Evolutionary conservation across 352 stramenopile species (phyloP).

Genomic region (Halophytophthora polymorphica): DNA sequence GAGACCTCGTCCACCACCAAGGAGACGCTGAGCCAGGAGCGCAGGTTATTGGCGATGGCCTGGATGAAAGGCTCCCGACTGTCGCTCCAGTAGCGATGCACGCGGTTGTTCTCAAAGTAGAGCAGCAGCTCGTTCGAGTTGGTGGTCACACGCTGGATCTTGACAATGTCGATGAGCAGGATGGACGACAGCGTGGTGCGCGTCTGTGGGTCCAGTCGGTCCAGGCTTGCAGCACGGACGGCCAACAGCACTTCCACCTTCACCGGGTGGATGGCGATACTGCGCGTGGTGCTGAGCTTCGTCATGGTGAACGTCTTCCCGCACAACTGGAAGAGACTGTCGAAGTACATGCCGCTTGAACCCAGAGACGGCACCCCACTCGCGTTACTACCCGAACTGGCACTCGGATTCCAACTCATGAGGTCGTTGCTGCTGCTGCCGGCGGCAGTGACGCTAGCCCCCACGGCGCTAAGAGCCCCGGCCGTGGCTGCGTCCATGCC

Average conservation of each 20-base stretch:
- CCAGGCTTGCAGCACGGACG: conserved; percentile 73
- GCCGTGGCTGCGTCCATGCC: conserved; percentile 45
- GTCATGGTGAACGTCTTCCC: conserved; percentile 84
- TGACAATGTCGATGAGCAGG: conserved; percentile 85
- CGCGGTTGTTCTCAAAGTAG: conserved; percentile 86
- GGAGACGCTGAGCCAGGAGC: conserved; percentile 79
- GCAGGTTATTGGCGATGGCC: conserved; percentile 82
- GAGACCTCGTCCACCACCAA: conserved; percentile 83
- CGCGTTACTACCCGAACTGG: conserved; percentile 1
- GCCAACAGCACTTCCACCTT: conserved; percentile 73
- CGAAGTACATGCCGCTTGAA: conserved; percentile 82
- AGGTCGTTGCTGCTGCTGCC: conserved; percentile 18
- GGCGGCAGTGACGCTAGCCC: conserved; percentile 20
- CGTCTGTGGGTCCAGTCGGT: conserved; percentile 64
- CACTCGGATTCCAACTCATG: conserved; percentile 25
- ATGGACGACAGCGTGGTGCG: conserved; percentile 76
- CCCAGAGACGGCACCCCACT: conserved; percentile 6
- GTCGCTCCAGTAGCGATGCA: conserved; percentile 86
- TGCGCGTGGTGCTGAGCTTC: conserved; percentile 81
- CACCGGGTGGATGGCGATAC: conserved; percentile 58
- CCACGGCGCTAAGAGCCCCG: conserved; percentile 37
- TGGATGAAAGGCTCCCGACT: conserved; percentile 86
- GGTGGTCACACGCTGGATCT: conserved; percentile 82
- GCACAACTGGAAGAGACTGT: conserved; percentile 83
- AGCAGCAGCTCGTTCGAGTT: conserved; percentile 83